A percentile compares a stretch with the other conserved stretches of the same genome.
phyloP scores from a whole-genome alignment of 2,329 filamentous ascomycete genomes.

The Penicillium sp. region DNA sequence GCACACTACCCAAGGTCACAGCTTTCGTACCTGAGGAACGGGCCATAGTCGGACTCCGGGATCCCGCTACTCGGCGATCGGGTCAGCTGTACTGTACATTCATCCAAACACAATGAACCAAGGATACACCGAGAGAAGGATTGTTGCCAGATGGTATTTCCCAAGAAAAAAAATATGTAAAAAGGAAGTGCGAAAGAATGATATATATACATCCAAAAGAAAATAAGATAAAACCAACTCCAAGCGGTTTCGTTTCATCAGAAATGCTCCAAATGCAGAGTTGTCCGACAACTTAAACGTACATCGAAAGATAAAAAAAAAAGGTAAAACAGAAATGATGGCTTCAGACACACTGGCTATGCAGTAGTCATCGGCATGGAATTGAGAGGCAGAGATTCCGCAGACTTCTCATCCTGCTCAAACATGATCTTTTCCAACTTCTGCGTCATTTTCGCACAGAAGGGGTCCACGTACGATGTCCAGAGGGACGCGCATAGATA shows the following conservation, averaged over 20 bases:
- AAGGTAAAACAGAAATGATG: neutral
- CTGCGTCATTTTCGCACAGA: slow-evolving; percentile 50
- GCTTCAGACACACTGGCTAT: neutral
- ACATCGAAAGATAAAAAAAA: neutral
- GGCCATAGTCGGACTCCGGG: neutral
- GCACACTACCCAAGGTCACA: neutral
- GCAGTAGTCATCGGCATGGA: slow-evolving; percentile 4
- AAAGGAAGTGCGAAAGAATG: neutral
- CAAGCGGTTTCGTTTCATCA: neutral
- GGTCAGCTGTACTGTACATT: neutral
- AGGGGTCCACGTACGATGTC: slow-evolving; percentile 53
- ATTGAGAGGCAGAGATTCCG: neutral
- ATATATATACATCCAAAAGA: neutral
- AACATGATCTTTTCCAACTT: slow-evolving; percentile 51
- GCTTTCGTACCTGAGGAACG: neutral
- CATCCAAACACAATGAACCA: neutral
- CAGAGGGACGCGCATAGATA: slow-evolving; percentile 51
- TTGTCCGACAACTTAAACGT: neutral
- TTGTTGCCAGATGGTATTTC: neutral
- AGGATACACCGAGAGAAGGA: neutral
- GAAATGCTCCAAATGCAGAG: neutral
- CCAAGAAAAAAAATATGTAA: neutral
- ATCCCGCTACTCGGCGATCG: neutral
- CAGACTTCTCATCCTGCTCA: slow-evolving; percentile 41
- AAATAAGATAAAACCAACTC: neutral